Evolutionary conservation across 176 grass and related monocot species (phyloP).

Genomic region (Aegilops sharonensis): DNA sequence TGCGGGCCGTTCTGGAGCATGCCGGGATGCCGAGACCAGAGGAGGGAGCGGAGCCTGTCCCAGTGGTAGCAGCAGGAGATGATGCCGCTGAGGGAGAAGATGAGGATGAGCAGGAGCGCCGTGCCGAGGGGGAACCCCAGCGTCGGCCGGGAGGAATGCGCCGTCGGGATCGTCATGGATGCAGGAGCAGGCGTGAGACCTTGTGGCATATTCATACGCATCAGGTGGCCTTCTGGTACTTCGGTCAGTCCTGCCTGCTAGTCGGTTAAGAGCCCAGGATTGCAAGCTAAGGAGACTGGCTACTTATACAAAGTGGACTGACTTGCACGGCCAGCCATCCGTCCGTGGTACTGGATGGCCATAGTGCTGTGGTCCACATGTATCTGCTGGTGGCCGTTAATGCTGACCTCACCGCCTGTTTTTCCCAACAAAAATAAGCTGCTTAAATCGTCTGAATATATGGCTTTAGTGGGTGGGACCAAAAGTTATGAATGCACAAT

Average conservation of each 20-base stretch:
- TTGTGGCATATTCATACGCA: too few relatives aligned
- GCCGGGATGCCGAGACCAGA: slow-evolving; percentile 30
- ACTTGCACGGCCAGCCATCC: slow-evolving; percentile 52
- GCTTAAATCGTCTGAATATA: slow-evolving; percentile 15
- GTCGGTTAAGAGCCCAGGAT: too few relatives aligned
- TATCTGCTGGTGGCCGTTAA: slow-evolving; percentile 21
- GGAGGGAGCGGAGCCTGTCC: slow-evolving; percentile 78
- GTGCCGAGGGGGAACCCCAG: slow-evolving; percentile 82
- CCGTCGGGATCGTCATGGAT: too few relatives aligned
- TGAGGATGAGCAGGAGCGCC: slow-evolving; percentile 73
- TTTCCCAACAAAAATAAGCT: slow-evolving; percentile 40
- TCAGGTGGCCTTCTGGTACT: not conserved
- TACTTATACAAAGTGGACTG: slow-evolving; percentile 45
- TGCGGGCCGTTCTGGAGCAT: slow-evolving; percentile 30
- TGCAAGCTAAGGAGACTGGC: too few relatives aligned
- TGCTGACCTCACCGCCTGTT: slow-evolving; percentile 25
- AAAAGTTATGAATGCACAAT: slow-evolving; percentile 25
- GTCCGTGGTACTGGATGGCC: slow-evolving; percentile 36
- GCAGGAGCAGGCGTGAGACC: too few relatives aligned
- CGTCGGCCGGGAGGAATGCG: too few relatives aligned
- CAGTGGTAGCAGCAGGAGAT: slow-evolving; percentile 95
- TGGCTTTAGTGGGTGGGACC: slow-evolving; percentile 28
- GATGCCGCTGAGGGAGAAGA: slow-evolving; percentile 83
- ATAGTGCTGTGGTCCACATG: slow-evolving; percentile 31
- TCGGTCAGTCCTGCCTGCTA: not conserved